Evolutionary conservation across 2,329 filamentous ascomycete genomes (phyloP).

Genomic region (Lasiodiplodia gonubiensis): DNA sequence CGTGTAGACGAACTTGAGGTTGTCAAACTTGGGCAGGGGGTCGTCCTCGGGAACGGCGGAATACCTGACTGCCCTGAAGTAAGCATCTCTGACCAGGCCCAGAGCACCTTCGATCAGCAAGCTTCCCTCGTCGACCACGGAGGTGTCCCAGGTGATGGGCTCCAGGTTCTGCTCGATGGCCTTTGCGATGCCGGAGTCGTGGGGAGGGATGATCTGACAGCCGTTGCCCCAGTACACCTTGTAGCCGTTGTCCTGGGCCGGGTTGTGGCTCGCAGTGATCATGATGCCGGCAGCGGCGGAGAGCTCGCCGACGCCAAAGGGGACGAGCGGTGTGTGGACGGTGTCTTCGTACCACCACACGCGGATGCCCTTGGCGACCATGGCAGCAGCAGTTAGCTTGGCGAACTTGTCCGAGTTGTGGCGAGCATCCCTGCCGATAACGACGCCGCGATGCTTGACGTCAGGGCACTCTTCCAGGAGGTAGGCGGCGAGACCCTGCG

Average conservation of each 20-base stretch:
- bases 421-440: conserved; percentile 68
- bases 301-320: conserved; percentile 63
- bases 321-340: conserved; percentile 66
- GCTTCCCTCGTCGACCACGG: conserved; percentile 47
- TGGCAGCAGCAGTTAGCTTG: conserved; percentile 63
- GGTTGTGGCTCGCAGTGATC: conserved; percentile 71
- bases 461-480: conserved; percentile 54
- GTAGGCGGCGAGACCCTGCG: conserved; percentile 68
- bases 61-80: conserved; percentile 51
- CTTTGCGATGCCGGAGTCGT: conserved; percentile 63
- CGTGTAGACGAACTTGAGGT: conserved; percentile 59
- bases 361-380: conserved; percentile 62
- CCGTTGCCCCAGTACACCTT: conserved; percentile 71
- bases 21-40: conserved; percentile 32
- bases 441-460: conserved; percentile 55
- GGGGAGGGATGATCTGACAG: conserved; percentile 69
- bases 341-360: conserved; percentile 64
- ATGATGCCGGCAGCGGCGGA: conserved; percentile 66
- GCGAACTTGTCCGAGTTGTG: conserved; percentile 68
- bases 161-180: conserved; percentile 62
- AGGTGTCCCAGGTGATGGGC: conserved; percentile 57
- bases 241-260: conserved; percentile 69
- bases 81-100: conserved; percentile 49
- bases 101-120: conserved; percentile 51
- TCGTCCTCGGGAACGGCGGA: conserved; percentile 44